Percentiles rank a stretch among this genome's conserved stretches.
Conservation (phyloP, 306 rosid species). For the Albizia julibrissin region DNA sequence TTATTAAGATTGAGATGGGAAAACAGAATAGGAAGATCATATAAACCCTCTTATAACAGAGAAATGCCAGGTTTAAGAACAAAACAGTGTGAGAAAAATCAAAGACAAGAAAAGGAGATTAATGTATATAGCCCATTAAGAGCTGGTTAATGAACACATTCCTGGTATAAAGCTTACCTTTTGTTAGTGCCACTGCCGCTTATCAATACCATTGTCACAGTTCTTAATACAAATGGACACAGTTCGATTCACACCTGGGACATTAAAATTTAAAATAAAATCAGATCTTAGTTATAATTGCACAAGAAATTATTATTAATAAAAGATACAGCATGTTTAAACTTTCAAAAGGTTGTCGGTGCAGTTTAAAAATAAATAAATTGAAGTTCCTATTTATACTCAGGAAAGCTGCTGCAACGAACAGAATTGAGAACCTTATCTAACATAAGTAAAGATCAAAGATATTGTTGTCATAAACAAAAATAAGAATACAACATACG, state of each 20-base stretch:
- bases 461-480: neutral
- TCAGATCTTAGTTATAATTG: constrained; percentile 7
- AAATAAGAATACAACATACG: neutral
- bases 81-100: neutral
- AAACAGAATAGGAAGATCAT: neutral
- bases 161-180: constrained; percentile 34
- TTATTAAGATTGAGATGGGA: neutral
- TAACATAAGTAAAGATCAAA: neutral
- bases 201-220: constrained; percentile 47
- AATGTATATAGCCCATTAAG: neutral
- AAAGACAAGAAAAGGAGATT: neutral
- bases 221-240: constrained; percentile 13
- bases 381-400: too few relatives aligned
- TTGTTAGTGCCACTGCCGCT: constrained; percentile 54
- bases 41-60: neutral
- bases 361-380: neutral
- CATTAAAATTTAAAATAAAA: constrained; percentile 11
- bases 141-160: constrained; percentile 16
- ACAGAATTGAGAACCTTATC: neutral
- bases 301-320: neutral
- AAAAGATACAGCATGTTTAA: neutral
- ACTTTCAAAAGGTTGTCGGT: neutral
- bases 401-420: neutral
- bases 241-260: constrained; percentile 40
- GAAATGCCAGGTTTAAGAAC: neutral